These are phyloP conservation scores for Hanseniaspora singularis DNA, from an alignment of 805 yeast genomes.

Conservation along the genomic window DNA sequence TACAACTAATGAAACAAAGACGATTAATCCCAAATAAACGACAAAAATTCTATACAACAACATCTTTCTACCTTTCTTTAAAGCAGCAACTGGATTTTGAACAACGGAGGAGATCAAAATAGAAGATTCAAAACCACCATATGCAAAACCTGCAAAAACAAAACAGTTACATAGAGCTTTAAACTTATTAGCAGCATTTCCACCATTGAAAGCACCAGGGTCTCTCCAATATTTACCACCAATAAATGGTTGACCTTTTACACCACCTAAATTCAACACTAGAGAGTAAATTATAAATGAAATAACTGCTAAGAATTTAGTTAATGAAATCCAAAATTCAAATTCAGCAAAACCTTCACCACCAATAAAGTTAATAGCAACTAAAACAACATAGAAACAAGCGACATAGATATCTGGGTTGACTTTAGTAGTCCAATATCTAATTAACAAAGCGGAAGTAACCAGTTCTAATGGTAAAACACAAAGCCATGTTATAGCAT, in stretches of 20 bases:
- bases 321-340: slow-evolving; percentile 44
- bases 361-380: slow-evolving; percentile 44
- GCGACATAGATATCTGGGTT: slow-evolving; percentile 47
- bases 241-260: slow-evolving; percentile 38
- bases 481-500: slow-evolving; percentile 51
- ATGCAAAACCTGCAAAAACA: slow-evolving; percentile 47
- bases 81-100: slow-evolving; percentile 36
- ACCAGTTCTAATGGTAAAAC: slow-evolving; percentile 54
- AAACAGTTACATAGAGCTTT: slow-evolving; percentile 44
- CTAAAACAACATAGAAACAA: slow-evolving; percentile 41
- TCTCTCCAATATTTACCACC: slow-evolving; percentile 49
- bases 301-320: slow-evolving; percentile 45
- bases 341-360: slow-evolving; percentile 61
- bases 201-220: slow-evolving; percentile 43
- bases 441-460: slow-evolving; percentile 43
- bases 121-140: slow-evolving; percentile 50
- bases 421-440: slow-evolving; percentile 37
- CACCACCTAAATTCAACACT: slow-evolving; percentile 49
- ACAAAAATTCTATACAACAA: slow-evolving; percentile 43
- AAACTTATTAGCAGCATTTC: slow-evolving; percentile 34
- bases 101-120: slow-evolving; percentile 41
- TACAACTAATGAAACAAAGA: slow-evolving; percentile 47
- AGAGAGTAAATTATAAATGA: slow-evolving; percentile 49
- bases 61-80: slow-evolving; percentile 43
- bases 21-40: slow-evolving; percentile 42